Evolutionary conservation across 2,329 filamentous ascomycete genomes (phyloP).

Genomic region (Tolypocladium tundrense): DNA sequence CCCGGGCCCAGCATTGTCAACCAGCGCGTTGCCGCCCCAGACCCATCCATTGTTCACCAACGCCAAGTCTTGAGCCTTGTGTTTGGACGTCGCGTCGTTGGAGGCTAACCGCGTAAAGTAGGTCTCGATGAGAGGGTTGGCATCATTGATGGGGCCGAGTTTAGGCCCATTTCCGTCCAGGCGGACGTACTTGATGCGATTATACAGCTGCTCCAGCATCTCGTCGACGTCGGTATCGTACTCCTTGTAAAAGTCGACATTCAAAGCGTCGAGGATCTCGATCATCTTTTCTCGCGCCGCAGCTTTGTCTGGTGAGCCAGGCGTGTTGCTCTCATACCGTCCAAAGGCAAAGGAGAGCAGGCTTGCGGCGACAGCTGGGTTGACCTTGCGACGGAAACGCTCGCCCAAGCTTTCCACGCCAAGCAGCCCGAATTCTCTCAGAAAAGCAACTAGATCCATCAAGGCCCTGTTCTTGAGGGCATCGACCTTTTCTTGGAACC

Average conservation of each 20-base stretch:
- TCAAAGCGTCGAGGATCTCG: constrained; percentile 69
- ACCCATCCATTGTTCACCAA: constrained; percentile 98
- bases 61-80: constrained; percentile 66
- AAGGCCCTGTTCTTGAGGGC: constrained; percentile 34
- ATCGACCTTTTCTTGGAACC: constrained; percentile 26
- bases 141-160: constrained; percentile 63
- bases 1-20: constrained; percentile 83
- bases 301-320: constrained; percentile 34
- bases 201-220: constrained; percentile 84
- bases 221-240: constrained; percentile 76
- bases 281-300: constrained; percentile 44
- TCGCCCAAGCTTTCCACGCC: constrained; percentile 69
- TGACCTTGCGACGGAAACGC: constrained; percentile 61
- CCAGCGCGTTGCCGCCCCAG: constrained; percentile 90
- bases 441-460: constrained; percentile 48
- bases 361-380: constrained; percentile 60
- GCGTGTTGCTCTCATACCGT: constrained; percentile 43
- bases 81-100: constrained; percentile 68
- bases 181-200: constrained; percentile 88
- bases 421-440: constrained; percentile 58
- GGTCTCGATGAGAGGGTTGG: constrained; percentile 77
- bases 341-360: constrained; percentile 37
- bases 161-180: constrained; percentile 89
- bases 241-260: constrained; percentile 82
- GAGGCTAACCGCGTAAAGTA: constrained; percentile 87